phyloP scores from a whole-genome alignment of 2,329 filamentous ascomycete species.

The Trichoderma asperellum region DNA sequence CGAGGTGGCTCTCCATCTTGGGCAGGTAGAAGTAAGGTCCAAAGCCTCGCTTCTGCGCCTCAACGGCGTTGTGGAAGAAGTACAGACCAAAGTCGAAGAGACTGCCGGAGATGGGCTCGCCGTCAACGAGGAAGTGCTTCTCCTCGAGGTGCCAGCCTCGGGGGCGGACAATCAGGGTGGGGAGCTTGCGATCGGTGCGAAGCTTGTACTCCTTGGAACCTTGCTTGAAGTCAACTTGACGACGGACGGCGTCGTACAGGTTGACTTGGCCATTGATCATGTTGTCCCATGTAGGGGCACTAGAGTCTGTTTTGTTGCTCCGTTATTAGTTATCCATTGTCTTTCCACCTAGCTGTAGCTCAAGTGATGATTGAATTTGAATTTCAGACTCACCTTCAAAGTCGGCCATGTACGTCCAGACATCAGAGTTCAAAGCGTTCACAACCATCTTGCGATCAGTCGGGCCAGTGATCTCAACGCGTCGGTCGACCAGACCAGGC shows the following conservation, averaged over 20 bases:
- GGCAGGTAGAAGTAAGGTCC: constrained; percentile 98
- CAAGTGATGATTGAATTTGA: too few relatives aligned
- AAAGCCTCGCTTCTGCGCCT: constrained; percentile 79
- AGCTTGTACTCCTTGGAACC: constrained; percentile 97
- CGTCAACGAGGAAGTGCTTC: constrained; percentile 96
- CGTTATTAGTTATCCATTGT: neutral
- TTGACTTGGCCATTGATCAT: constrained; percentile 99
- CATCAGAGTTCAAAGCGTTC: constrained; percentile 92
- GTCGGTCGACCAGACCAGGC: constrained; percentile 87
- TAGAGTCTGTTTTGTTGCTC: constrained; percentile 68
- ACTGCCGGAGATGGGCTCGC: constrained; percentile 87
- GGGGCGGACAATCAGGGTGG: constrained; percentile 91
- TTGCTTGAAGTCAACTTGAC: constrained; percentile 94
- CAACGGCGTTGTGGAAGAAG: constrained; percentile 97
- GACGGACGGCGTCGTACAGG: constrained; percentile 92
- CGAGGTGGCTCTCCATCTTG: constrained; percentile 97
- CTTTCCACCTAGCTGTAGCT: neutral
- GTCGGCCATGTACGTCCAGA: constrained; percentile 99
- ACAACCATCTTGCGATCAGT: constrained; percentile 99
- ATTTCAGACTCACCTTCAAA: constrained; percentile 74
- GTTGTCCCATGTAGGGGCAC: constrained; percentile 96
- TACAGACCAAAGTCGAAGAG: constrained; percentile 98
- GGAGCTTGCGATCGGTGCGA: constrained; percentile 80
- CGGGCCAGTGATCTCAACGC: constrained; percentile 95
- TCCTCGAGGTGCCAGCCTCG: constrained; percentile 98